A percentile compares a stretch with the other conserved stretches of the same genome.
phyloP scores from a whole-genome alignment of 2,329 filamentous ascomycete genomes.

The Epichloe uncinata region DNA sequence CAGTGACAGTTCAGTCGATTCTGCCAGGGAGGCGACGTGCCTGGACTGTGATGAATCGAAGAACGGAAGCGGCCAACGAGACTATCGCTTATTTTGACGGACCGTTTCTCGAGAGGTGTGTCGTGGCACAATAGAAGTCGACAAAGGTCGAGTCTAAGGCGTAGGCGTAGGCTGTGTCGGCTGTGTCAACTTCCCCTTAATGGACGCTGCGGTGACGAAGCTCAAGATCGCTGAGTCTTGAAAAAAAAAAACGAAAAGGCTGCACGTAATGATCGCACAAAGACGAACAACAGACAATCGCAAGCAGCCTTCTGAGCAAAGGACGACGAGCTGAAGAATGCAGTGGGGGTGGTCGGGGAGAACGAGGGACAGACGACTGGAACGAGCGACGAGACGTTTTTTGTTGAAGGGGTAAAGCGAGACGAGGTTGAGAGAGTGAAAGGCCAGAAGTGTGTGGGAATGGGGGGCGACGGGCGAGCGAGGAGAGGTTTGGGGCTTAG shows the following conservation, averaged over 20 bases:
- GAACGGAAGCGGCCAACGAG: background rate
- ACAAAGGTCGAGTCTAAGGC: background rate
- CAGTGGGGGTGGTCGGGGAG: constrained; percentile 16
- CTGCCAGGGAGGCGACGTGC: constrained; percentile 11
- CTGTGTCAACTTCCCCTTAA: background rate
- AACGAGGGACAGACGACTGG: constrained; percentile 24
- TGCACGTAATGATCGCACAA: constrained; percentile 1
- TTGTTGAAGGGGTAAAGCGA: constrained; percentile 23
- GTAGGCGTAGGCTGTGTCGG: background rate
- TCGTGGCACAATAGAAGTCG: background rate
- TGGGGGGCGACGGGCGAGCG: constrained; percentile 5
- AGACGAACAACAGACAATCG: background rate
- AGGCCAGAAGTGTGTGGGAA: constrained; percentile 1
- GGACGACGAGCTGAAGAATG: constrained; percentile 9
- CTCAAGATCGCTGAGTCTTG: background rate
- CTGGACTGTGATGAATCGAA: background rate
- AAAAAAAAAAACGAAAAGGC: constrained; percentile 1
- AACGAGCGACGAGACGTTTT: constrained; percentile 24
- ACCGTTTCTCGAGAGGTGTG: background rate
- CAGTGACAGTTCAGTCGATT: constrained; percentile 11
- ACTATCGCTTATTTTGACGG: background rate
- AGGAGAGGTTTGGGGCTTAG: constrained; percentile 3
- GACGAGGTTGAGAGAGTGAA: constrained; percentile 12
- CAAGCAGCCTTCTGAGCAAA: constrained; percentile 4
- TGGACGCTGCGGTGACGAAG: background rate